A percentile compares a stretch with the other conserved stretches of the same genome.
phyloP scores from a whole-genome alignment of 2,329 filamentous ascomycete genomes.

The Sphaerulina musiva region DNA sequence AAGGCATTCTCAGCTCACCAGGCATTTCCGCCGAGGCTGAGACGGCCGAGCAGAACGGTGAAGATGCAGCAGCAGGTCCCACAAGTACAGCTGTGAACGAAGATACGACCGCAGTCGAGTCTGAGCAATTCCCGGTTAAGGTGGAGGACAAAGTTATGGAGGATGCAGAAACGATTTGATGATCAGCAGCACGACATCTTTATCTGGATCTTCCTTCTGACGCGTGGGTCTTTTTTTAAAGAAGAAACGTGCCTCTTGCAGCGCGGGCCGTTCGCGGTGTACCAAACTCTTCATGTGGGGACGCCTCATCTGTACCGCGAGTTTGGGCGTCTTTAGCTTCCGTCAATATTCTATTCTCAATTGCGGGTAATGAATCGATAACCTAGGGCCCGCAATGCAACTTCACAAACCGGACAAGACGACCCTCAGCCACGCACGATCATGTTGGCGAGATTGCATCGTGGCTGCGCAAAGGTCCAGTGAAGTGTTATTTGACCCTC shows the following conservation, averaged over 20 bases:
- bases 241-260: background rate
- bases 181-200: conserved; percentile 3
- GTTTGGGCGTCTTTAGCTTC: background rate
- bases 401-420: background rate
- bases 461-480: background rate
- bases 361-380: conserved; percentile 4
- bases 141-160: conserved; percentile 10
- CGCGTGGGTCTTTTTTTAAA: background rate
- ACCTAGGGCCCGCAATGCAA: background rate
- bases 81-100: conserved; percentile 7
- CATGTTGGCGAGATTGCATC: background rate
- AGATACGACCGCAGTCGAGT: conserved; percentile 5
- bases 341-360: background rate
- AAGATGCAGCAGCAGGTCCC: conserved; percentile 8
- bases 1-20: conserved; percentile 30
- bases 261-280: background rate
- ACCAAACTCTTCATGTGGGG: background rate
- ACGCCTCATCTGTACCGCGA: background rate
- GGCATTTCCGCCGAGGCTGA: conserved; percentile 10
- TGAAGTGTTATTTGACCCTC: background rate
- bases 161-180: conserved; percentile 7
- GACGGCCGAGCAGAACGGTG: conserved; percentile 14
- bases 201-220: background rate
- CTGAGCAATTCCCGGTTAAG: background rate
- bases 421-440: background rate